These are phyloP conservation scores for Leccinum barrowsii DNA, from an alignment of 768 basidiomycete species.

Conservation along the genomic window DNA sequence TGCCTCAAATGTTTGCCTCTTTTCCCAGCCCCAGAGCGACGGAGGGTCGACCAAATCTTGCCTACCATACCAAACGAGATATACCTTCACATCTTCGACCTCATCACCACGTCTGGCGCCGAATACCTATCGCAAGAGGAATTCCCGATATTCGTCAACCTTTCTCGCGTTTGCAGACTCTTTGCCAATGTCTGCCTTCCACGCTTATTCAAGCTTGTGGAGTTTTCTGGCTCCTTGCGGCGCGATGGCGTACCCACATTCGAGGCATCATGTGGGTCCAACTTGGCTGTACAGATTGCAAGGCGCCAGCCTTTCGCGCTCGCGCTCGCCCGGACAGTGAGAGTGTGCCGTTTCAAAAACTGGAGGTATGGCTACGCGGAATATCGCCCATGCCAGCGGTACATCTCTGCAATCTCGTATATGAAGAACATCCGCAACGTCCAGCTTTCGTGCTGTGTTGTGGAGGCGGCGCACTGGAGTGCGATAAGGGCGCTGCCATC, in stretches of 20 bases:
- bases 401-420: not conserved
- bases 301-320: not conserved
- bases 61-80: too few relatives aligned
- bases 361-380: not conserved
- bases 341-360: not conserved
- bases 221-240: slow-evolving; percentile 2
- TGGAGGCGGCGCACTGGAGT: slow-evolving; percentile 16
- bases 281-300: not conserved
- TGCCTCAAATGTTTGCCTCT: too few relatives aligned
- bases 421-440: slow-evolving; percentile 23
- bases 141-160: too few relatives aligned
- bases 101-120: too few relatives aligned
- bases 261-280: not conserved
- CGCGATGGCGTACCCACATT: not conserved
- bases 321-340: not conserved
- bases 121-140: too few relatives aligned
- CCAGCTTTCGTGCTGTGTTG: slow-evolving; percentile 2
- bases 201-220: too few relatives aligned
- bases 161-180: too few relatives aligned
- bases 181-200: too few relatives aligned
- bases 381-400: not conserved
- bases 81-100: too few relatives aligned
- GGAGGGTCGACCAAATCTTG: too few relatives aligned
- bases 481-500: slow-evolving; percentile 5
- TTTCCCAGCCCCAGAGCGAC: too few relatives aligned